Percentiles rank a stretch among this genome's conserved stretches.
phyloP scores from a whole-genome alignment of 2,329 filamentous ascomycete species.

The Drechslerella coelobrocha region DNA sequence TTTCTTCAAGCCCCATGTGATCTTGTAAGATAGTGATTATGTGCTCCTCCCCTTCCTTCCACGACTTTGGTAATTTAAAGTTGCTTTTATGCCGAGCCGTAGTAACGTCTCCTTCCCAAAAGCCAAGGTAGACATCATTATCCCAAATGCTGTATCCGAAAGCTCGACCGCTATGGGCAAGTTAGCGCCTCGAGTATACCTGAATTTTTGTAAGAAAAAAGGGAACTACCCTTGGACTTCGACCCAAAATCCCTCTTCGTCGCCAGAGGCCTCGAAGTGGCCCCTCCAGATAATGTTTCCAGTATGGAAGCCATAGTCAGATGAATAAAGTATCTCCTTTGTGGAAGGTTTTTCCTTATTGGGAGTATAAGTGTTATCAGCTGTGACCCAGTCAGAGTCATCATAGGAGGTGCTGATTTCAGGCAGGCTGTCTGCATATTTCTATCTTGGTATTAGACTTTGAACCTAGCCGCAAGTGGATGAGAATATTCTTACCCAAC shows the following conservation, averaged over 20 bases:
- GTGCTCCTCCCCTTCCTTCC: conserved; percentile 64
- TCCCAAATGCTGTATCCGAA: conserved; percentile 74
- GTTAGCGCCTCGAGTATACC: neutral
- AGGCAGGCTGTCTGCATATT: conserved; percentile 73
- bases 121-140: conserved; percentile 69
- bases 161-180: conserved; percentile 62
- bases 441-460: conserved; percentile 58
- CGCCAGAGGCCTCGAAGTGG: conserved; percentile 70
- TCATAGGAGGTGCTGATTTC: conserved; percentile 71
- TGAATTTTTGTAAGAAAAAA: neutral
- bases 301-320: conserved; percentile 76
- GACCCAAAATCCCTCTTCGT: conserved; percentile 67
- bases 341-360: conserved; percentile 68
- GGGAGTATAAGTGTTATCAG: conserved; percentile 66
- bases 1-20: conserved; percentile 74
- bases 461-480: neutral
- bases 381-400: conserved; percentile 71
- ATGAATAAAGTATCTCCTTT: conserved; percentile 70
- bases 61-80: conserved; percentile 64
- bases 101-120: conserved; percentile 66
- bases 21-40: conserved; percentile 75
- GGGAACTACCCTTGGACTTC: conserved; percentile 63
- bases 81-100: conserved; percentile 63
- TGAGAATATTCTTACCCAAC: conserved; percentile 61
- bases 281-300: conserved; percentile 74